Base-by-base conservation (phyloP, 2,329 filamentous ascomycete species). In the Aureobasidium sp. region DNA sequence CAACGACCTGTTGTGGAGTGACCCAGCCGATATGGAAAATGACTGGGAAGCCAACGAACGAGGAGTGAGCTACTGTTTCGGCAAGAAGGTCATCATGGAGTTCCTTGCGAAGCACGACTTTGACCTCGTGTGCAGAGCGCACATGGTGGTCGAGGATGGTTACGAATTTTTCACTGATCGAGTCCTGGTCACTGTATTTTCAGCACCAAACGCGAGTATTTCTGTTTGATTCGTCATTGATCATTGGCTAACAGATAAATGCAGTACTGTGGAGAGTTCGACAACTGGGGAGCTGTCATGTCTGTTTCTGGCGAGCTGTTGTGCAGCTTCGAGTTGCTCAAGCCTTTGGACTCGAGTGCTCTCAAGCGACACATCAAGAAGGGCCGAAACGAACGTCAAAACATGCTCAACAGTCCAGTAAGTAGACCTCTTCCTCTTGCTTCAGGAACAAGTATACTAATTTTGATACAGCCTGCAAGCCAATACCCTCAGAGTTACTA, bases 281-380 rank as follows among this genome's bases (percentile, higher is more conserved):
- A 99, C 73, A 99, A 99, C 66, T 97, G 94, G 91, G 94, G 94
- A 25, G 94, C 94, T 15, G 92, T 97, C 67, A 99, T 99, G 94
- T 96, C 93, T 2, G 94, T 99, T 27, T 97, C 91, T 1, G 85
- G 85, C 15, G 94, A 97, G 74, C 78, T 99, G 58, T 84, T 99
- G 1, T 99, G 94, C 78, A 97, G 92, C 73, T 99, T 99, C 71
- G 94, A 99, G 76, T 81, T 99, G 16, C 82, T 99, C 64, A 99
- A 99, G 75, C 94, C 94, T 8, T 82, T 99, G 50, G 94, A 99
- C 75, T 97, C 92, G 13, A 95, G 90, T 69, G 93, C 93, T 37
- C 81, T 99, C 65, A 99, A 99, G 83, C 97, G 88, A 69, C 94
- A 99, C 72, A 99, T 99, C 76, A 99, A 99, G 81, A 97, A 97